Conservation (phyloP, 2,329 filamentous ascomycete genomes). For the Talaromyces islandicus region DNA sequence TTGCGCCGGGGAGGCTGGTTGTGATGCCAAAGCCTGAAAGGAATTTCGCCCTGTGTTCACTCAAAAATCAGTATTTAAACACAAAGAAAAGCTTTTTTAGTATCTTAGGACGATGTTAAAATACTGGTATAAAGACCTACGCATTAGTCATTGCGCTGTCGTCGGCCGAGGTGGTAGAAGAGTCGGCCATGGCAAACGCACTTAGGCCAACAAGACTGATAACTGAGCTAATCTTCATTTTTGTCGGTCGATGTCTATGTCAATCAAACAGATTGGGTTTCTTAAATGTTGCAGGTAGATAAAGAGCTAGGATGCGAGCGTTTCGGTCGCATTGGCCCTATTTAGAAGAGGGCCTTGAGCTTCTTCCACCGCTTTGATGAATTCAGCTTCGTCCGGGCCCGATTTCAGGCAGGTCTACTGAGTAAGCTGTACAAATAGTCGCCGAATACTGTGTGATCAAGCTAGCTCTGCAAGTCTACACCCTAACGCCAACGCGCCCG, state of each 20-base stretch:
- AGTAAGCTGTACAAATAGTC: background rate
- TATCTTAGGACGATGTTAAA: background rate
- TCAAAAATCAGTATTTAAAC: background rate
- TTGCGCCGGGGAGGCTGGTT: slow-evolving; percentile 1
- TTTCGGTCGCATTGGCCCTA: background rate
- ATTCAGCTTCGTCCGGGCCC: background rate
- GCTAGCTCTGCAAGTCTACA: background rate
- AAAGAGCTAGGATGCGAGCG: background rate
- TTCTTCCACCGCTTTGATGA: background rate
- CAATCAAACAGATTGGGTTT: background rate
- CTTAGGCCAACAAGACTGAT: background rate
- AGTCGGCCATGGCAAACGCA: background rate
- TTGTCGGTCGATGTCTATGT: background rate
- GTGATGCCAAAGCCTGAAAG: slow-evolving; percentile 1
- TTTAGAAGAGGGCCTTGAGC: background rate
- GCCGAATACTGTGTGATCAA: background rate
- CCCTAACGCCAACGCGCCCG: background rate
- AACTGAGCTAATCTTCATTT: background rate
- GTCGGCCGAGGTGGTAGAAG: background rate
- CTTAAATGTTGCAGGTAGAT: background rate
- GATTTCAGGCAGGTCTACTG: background rate
- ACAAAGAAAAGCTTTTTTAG: background rate
- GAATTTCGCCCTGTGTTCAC: background rate
- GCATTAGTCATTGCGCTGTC: background rate
- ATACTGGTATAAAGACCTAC: background rate